Conservation (phyloP, 805 yeast species). For the Yamadazyma nakazawae region DNA sequence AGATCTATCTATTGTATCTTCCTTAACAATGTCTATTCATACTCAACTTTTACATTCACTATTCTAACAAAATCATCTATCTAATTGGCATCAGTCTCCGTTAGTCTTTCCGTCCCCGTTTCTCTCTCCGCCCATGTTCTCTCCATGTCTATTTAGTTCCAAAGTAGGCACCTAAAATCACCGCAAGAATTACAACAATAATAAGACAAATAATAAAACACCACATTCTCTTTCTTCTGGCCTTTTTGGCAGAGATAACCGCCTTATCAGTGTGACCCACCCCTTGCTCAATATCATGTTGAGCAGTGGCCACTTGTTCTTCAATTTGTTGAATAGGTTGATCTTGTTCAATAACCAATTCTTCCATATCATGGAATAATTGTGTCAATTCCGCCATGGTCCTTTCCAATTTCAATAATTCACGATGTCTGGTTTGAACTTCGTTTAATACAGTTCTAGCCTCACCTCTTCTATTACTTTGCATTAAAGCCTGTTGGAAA, state of each 20-base stretch:
- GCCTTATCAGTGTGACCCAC: conserved; percentile 93
- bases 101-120: no score
- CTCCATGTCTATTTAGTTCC: conserved; percentile 24
- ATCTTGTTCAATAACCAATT: conserved; percentile 93
- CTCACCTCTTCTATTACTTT: conserved; percentile 87
- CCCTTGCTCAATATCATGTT: conserved; percentile 88
- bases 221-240: conserved; percentile 89
- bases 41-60: no score
- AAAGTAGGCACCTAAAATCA: conserved; percentile 63
- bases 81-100: no score
- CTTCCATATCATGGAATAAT: conserved; percentile 94
- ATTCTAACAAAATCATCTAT: no score
- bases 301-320: conserved; percentile 77
- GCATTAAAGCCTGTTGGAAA: conserved; percentile 87
- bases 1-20: no score
- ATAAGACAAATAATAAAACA: conserved; percentile 63
- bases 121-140: no score
- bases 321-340: conserved; percentile 79
- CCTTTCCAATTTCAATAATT: conserved; percentile 89
- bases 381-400: conserved; percentile 94
- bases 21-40: no score
- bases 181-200: conserved; percentile 61
- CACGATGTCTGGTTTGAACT: conserved; percentile 94
- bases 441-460: conserved; percentile 93
- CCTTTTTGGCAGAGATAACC: conserved; percentile 79